Base-by-base conservation (phyloP, 2,329 filamentous ascomycete species). In the Penicillium italicum region DNA sequence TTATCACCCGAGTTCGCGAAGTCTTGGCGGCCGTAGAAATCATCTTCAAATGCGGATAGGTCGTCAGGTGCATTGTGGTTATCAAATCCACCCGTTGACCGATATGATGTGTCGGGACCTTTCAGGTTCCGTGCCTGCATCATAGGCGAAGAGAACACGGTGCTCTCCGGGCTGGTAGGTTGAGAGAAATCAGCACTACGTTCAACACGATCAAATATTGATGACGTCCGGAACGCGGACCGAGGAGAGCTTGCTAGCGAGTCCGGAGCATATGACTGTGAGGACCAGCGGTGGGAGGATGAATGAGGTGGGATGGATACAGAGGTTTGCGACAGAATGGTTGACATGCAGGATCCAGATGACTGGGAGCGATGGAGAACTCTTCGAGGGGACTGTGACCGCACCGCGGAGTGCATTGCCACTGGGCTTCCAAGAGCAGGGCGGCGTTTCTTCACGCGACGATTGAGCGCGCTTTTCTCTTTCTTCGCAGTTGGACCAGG, bases 161-260 rank as follows among this genome's bases (percentile, higher is more conserved):
- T 87, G 1, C 91, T 96, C 16, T 89, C 86, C 0, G 94, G 93
- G 36, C 92, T 97, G 1, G 85, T 87, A 0, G 92, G 90, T 45
- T 86, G 82, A 11, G 90, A 91, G 3, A 83, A 86, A 49, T 90
- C 87, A 43, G 76, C 78, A 53, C 80, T 81, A 60, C 80, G 81
- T 62, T 88, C 84, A 11, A 82, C 76, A 31, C 85, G 82, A 70
- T 97, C 93, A 66, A 96, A 97, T 44, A 96, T 78, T 0, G 89
- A 85, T 12, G 83, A 90, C 48, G 83, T 83, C 18, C 87, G 84
- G 60, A 85, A 85, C 30, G 85, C 85, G 1, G 91, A 94, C 42
- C 81, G 82, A 0, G 94, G 92, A 4, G 93, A 97, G 64, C 87
- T 91, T 1, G 91, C 87, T 1, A 88, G 81, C 0, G 92, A 96